A percentile compares a stretch with the other conserved stretches of the same genome.
Evolutionary conservation across 805 yeast genomes (phyloP).

Genomic region (Pichia occidentalis): DNA sequence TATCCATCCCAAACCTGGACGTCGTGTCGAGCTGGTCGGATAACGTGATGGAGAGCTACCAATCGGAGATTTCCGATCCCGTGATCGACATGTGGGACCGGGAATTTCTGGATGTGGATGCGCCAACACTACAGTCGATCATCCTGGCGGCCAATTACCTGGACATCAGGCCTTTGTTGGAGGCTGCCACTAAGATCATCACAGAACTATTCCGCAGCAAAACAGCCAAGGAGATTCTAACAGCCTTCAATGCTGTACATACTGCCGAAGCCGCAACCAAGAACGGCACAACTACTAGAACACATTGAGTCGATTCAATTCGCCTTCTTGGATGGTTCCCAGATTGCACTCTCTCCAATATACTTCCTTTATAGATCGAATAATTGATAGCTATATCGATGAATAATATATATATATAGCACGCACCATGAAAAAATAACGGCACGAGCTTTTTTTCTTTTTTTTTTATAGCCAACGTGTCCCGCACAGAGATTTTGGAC

Average conservation of each 20-base stretch:
- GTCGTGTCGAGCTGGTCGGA: conserved; percentile 15
- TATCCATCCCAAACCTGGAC: too few relatives aligned
- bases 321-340: too few relatives aligned
- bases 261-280: background rate
- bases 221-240: conserved; percentile 65
- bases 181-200: conserved; percentile 64
- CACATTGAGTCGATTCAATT: too few relatives aligned
- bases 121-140: conserved; percentile 65
- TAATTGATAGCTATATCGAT: too few relatives aligned
- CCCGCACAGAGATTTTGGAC: too few relatives aligned
- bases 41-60: conserved; percentile 50
- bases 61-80: conserved; percentile 42
- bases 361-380: too few relatives aligned
- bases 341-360: background rate
- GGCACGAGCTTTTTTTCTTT: too few relatives aligned
- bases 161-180: conserved; percentile 61
- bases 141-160: conserved; percentile 73
- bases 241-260: conserved; percentile 57
- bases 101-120: conserved; percentile 83
- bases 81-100: conserved; percentile 75
- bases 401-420: too few relatives aligned
- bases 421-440: too few relatives aligned
- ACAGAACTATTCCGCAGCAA: conserved; percentile 75
- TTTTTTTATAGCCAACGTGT: too few relatives aligned
- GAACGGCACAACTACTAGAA: too few relatives aligned